Conservation (phyloP, 2,329 filamentous ascomycete genomes). For the Verticillium klebahnii region DNA sequence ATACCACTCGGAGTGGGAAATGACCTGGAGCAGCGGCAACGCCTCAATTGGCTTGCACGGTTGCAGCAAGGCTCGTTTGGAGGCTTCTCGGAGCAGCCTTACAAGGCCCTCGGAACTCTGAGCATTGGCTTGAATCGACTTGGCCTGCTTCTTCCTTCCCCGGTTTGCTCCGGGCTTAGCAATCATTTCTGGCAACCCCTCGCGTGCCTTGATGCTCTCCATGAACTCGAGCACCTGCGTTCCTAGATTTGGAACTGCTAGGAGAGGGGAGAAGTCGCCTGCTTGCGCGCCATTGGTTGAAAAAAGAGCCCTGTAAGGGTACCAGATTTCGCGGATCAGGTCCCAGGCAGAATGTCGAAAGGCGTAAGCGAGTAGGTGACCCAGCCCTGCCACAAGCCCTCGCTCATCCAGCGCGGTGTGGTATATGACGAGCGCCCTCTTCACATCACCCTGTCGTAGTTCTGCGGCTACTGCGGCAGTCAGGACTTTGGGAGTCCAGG, state of each 20-base stretch:
- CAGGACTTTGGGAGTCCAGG: conserved; percentile 37
- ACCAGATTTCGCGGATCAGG: conserved; percentile 11
- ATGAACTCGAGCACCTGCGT: background rate
- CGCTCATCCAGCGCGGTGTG: conserved; percentile 27
- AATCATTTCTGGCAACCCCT: background rate
- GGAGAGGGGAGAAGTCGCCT: background rate
- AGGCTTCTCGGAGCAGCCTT: conserved; percentile 24
- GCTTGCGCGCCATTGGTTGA: background rate
- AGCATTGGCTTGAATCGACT: conserved; percentile 9
- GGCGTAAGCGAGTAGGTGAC: conserved; percentile 36
- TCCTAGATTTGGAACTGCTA: background rate
- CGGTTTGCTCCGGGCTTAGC: background rate
- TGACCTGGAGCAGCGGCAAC: conserved; percentile 31
- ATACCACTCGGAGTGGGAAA: conserved; percentile 34
- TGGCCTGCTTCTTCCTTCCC: background rate
- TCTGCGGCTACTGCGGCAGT: conserved; percentile 35
- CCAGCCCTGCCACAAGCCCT: conserved; percentile 33
- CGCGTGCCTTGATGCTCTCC: background rate
- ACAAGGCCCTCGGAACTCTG: background rate
- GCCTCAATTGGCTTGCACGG: conserved; percentile 29
- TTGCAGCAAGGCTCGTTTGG: conserved; percentile 23
- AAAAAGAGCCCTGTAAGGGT: background rate
- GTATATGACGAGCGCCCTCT: conserved; percentile 35
- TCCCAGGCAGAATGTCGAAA: conserved; percentile 32
- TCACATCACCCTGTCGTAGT: conserved; percentile 31